phyloP scores from a whole-genome alignment of 768 basidiomycete genomes.

The Hygrocybe coccinea region DNA sequence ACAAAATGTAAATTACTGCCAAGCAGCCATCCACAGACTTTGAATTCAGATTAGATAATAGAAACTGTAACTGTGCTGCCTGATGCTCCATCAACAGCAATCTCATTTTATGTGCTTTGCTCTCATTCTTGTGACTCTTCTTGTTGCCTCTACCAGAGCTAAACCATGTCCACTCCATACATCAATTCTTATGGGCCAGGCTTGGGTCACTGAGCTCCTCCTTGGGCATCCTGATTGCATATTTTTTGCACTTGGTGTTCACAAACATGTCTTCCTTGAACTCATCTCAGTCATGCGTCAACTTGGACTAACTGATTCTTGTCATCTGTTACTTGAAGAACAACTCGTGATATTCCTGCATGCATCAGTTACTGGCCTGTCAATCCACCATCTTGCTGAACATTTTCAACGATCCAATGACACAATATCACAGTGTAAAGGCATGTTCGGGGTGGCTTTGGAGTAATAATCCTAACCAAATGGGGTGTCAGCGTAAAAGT shows the following conservation, averaged over 20 bases:
- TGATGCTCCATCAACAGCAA: too few relatives aligned
- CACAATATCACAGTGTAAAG: slow-evolving; percentile 19
- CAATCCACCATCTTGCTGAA: slow-evolving; percentile 25
- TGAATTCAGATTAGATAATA: too few relatives aligned
- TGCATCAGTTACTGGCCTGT: slow-evolving; percentile 21
- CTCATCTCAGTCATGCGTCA: slow-evolving; percentile 1
- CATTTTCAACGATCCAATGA: slow-evolving; percentile 25
- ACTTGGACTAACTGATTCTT: neutral
- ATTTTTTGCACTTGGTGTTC: slow-evolving; percentile 13
- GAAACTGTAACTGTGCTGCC: too few relatives aligned
- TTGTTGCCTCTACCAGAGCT: too few relatives aligned
- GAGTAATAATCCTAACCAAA: too few relatives aligned
- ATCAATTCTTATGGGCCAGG: slow-evolving; percentile 14
- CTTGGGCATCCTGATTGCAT: slow-evolving; percentile 18
- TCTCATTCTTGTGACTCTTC: too few relatives aligned
- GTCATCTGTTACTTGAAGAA: slow-evolving; percentile 14
- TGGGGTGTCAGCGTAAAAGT: too few relatives aligned
- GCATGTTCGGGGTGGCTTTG: too few relatives aligned
- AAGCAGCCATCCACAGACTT: too few relatives aligned
- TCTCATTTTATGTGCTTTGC: too few relatives aligned
- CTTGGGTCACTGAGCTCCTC: slow-evolving; percentile 19
- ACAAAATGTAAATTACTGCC: too few relatives aligned
- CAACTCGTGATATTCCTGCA: slow-evolving; percentile 28
- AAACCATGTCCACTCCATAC: too few relatives aligned
- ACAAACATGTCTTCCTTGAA: slow-evolving; percentile 11